A percentile compares a stretch with the other conserved stretches of the same genome.
Conservation (phyloP, 2,329 filamentous ascomycete genomes). For the Hypoxylon sp. region DNA sequence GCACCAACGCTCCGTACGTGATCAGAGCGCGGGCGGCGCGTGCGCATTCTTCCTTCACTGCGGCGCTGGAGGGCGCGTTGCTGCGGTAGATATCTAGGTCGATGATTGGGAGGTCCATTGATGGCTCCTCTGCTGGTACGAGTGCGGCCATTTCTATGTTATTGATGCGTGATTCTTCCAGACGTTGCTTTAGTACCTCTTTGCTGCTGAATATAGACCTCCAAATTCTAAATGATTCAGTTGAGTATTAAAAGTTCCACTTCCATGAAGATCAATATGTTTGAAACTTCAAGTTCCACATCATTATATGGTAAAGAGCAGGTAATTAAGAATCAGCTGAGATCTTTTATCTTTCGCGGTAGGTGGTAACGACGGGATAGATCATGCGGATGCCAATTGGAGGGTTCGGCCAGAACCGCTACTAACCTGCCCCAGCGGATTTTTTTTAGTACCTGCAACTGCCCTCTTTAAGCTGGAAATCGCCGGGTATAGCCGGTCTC, state of each 20-base stretch:
- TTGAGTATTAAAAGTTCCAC: background rate
- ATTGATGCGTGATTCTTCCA: conserved; percentile 3
- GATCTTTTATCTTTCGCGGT: conserved; percentile 23
- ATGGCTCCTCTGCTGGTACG: conserved; percentile 38
- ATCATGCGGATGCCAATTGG: conserved; percentile 30
- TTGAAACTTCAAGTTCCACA: conserved; percentile 5
- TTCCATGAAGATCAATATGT: background rate
- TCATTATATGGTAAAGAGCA: conserved; percentile 8
- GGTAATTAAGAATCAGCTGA: conserved; percentile 25
- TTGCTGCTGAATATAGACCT: too few relatives aligned
- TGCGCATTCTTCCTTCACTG: conserved; percentile 66
- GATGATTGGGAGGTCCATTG: conserved; percentile 72
- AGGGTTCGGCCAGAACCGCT: conserved; percentile 2
- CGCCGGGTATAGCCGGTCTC: conserved; percentile 35
- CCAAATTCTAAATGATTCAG: background rate
- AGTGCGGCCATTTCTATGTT: conserved; percentile 31
- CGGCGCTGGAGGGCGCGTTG: conserved; percentile 60
- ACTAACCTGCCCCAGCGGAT: background rate
- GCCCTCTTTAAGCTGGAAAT: conserved; percentile 10
- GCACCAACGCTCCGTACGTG: conserved; percentile 71
- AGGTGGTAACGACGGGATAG: conserved; percentile 20
- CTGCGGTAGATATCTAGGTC: conserved; percentile 71
- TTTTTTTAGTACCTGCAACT: background rate
- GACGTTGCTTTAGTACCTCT: background rate
- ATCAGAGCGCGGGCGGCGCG: conserved; percentile 71